phyloP scores from a whole-genome alignment of 495 filamentous ascomycete genomes.

The Sordaria brevicollis region DNA sequence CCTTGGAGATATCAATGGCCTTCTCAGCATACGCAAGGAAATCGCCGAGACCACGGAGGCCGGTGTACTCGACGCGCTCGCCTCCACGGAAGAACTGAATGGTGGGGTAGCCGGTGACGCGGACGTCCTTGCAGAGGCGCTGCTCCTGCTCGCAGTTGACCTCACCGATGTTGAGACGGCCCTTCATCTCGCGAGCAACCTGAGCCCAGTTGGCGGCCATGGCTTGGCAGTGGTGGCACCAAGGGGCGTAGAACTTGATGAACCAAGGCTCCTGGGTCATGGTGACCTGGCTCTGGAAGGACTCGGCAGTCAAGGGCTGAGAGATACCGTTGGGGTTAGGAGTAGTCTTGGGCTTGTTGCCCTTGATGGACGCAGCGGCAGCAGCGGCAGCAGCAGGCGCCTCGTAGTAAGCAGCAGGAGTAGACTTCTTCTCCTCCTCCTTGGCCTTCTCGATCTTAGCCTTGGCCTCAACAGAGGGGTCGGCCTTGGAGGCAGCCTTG shows the following conservation, averaged over 20 bases:
- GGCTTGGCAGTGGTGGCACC: constrained; percentile 91
- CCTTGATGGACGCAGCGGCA: neutral
- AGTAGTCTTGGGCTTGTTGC: constrained; percentile 37
- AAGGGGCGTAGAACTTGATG: constrained; percentile 96
- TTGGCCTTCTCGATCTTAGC: constrained; percentile 1
- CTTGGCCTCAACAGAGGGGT: constrained; percentile 11
- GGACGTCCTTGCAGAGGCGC: constrained; percentile 80
- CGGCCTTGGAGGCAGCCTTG: constrained; percentile 2
- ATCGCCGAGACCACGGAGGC: constrained; percentile 86
- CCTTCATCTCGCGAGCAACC: constrained; percentile 82
- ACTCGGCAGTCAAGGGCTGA: constrained; percentile 67
- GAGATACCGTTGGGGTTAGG: constrained; percentile 69
- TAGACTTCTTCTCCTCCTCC: neutral
- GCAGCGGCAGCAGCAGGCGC: neutral
- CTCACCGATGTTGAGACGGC: constrained; percentile 81
- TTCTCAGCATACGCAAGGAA: constrained; percentile 78
- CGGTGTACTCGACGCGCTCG: constrained; percentile 86
- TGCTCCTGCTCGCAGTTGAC: constrained; percentile 86
- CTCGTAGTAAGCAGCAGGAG: neutral
- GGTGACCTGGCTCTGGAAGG: constrained; percentile 76
- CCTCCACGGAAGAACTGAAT: constrained; percentile 89
- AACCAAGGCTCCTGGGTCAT: constrained; percentile 91
- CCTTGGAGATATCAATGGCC: constrained; percentile 65
- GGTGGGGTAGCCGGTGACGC: constrained; percentile 70
- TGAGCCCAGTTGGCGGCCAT: constrained; percentile 84